These are phyloP conservation scores for Marchantia paleacea DNA, from an alignment of 225 moss, liverwort and hornwort genomes.

Conservation along the genomic window DNA sequence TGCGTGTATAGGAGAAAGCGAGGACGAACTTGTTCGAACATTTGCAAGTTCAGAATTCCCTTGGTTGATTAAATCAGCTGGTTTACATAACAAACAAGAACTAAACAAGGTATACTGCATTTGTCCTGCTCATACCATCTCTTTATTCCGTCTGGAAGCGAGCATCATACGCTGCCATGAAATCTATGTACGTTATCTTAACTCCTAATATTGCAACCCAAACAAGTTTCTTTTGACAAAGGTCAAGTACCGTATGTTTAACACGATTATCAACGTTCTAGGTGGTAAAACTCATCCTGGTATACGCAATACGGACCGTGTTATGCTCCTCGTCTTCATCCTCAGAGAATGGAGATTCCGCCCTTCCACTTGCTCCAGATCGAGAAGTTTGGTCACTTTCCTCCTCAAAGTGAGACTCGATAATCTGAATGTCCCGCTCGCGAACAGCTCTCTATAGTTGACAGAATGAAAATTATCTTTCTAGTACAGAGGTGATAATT, in stretches of 20 bases:
- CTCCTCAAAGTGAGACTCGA: slow-evolving; percentile 75
- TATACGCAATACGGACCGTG: slow-evolving; percentile 26
- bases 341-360: slow-evolving; percentile 16
- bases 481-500: too few species aligned
- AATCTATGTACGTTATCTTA: too few species aligned
- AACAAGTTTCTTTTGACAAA: neutral
- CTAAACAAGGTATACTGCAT: too few species aligned
- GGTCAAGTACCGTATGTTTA: neutral
- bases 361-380: slow-evolving; percentile 13
- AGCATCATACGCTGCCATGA: too few species aligned
- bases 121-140: too few species aligned
- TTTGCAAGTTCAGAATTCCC: neutral
- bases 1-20: neutral
- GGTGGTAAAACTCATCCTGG: neutral
- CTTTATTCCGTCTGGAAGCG: too few species aligned
- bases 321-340: slow-evolving; percentile 32
- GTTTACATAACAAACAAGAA: too few species aligned
- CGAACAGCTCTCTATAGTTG: slow-evolving; percentile 72
- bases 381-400: slow-evolving; percentile 33
- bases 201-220: too few species aligned
- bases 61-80: too few species aligned
- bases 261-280: neutral
- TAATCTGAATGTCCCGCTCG: slow-evolving; percentile 74
- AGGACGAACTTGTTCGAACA: neutral
- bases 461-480: too few species aligned